Evolutionary conservation across 2,329 filamentous ascomycete genomes (phyloP), one percentile per base, ranked within the genome.

Genomic region (Didymella exigua): DNA sequence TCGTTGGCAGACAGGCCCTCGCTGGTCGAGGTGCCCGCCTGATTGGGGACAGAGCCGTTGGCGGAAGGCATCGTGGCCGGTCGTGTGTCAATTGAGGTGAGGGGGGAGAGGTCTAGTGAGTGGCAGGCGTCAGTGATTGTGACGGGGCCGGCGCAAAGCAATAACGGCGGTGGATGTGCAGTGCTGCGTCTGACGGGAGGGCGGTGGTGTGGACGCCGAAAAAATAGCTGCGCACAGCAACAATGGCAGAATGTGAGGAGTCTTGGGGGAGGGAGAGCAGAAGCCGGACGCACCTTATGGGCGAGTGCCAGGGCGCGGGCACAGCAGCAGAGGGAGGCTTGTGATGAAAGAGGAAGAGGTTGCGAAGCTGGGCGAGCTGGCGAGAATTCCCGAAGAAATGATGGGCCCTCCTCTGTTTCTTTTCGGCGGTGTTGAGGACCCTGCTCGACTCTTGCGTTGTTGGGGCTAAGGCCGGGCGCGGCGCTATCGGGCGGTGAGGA

Each of bases 1-100:
- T 99, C 95, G 84, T 99, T 97, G 79, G 91, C 93, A 76, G 89
- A 91, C 69, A 82, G 74, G 65, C 63, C 67, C 41, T 69, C 70
- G 59, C 55, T 61, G 18, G 33, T 36, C 52, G 66, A 69, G 58
- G 68, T 69, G 61, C 61, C 62, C 56, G 65, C 68, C 59, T 71
- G 67, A 58, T 60, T 60, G 56, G 67, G 63, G 36, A 61, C 61
- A 62, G 61, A 71, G 56, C 72, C 69, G 65, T 64, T 74, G 68
- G 75, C 72, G 63, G 76, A 72, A 68, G 77, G 75, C 78, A 81
- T 81, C 64, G 70, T 79, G 71, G 61, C 54, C 61, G 58, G 60
- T 52, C 36, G 58, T 54, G 61, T 55, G 59, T 66, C 62, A 64
- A 62, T 65, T 34, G 60, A 42, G 49, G n/a, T n/a, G n/a, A n/a